Base-by-base conservation (phyloP, 768 basidiomycete species). In the Crucibulum laeve region DNA sequence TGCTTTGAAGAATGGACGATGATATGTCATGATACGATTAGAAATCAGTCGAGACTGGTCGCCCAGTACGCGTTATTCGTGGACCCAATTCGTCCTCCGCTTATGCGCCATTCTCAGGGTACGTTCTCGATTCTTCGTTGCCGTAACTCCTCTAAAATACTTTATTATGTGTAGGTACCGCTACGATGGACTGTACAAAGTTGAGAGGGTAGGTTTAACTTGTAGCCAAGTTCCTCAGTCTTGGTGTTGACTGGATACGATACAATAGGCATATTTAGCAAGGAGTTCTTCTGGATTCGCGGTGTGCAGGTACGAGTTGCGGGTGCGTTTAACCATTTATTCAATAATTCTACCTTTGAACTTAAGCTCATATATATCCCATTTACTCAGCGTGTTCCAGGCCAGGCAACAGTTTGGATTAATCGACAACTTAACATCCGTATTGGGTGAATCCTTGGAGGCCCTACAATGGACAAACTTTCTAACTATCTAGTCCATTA, bases 141-240 rank as follows among this genome's bases (percentile, higher is more conserved):
- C 19, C 34, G 10, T 11, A 1, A 7, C 3, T 14, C 7, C 21
- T 18, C 23, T 28, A 8, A 43, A 40, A 38, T 24, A 34, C 38
- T 28, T 25, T 18, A 18, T 43, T 38, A 25, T 3, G 26, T 5
- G n/a, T 36, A 69, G 68, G 5, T 69, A 67, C 43, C 69, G 70
- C 10, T 74, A 71, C 43, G 70, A 72, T 45, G 70, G 71, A 10
- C 57, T 71, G 10, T 74, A 74, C 50, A 43, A 38, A 7, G 68
- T 72, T 4, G 54, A 58, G 14, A 53, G 52, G 43, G 71, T 70
- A 33, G 19, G 60, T 45, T 28, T 8, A 28, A 25, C 4, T 24
- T 40, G 1, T 28, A n/a, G 3, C n/a, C 28, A 33, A 40, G 17
- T 30, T 33, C 32, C 30, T 35, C 14, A 37, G 6, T 10, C 1